These are phyloP conservation scores for Jacaranda copaia DNA, from an alignment of 257 asterid species.

Conservation along the genomic window DNA sequence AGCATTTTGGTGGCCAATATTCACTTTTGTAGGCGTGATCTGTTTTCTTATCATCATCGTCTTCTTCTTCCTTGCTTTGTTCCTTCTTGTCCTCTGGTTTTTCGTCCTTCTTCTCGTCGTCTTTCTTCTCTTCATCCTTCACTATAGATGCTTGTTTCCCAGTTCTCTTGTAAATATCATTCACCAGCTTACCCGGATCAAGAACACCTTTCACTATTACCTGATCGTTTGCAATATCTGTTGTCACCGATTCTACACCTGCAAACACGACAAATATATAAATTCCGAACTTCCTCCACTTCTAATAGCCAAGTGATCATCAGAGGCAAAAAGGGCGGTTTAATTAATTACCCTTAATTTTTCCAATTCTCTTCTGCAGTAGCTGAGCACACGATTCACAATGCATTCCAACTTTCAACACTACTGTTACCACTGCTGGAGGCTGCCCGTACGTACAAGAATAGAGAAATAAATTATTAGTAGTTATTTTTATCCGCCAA, in stretches of 20 bases:
- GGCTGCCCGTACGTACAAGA: constrained; percentile 49
- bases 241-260: constrained; percentile 84
- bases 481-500: too few relatives aligned
- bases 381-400: constrained; percentile 92
- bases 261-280: constrained; percentile 11
- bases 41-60: constrained; percentile 41
- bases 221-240: constrained; percentile 65
- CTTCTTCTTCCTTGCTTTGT: constrained; percentile 40
- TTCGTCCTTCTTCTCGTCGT: constrained; percentile 50
- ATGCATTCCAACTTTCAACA: constrained; percentile 80
- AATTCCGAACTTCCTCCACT: neutral
- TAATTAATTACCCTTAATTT: constrained; percentile 59
- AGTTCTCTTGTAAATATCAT: constrained; percentile 75
- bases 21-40: constrained; percentile 64
- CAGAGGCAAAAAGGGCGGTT: too few relatives aligned
- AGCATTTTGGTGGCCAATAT: constrained; percentile 62
- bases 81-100: constrained; percentile 39
- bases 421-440: constrained; percentile 68
- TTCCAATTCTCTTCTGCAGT: constrained; percentile 69
- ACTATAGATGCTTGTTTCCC: constrained; percentile 77
- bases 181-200: constrained; percentile 80
- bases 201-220: constrained; percentile 74
- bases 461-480: neutral
- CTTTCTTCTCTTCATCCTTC: constrained; percentile 59
- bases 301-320: too few relatives aligned